Base-by-base conservation (phyloP, 805 yeast species). In the Saturnispora bothae region DNA sequence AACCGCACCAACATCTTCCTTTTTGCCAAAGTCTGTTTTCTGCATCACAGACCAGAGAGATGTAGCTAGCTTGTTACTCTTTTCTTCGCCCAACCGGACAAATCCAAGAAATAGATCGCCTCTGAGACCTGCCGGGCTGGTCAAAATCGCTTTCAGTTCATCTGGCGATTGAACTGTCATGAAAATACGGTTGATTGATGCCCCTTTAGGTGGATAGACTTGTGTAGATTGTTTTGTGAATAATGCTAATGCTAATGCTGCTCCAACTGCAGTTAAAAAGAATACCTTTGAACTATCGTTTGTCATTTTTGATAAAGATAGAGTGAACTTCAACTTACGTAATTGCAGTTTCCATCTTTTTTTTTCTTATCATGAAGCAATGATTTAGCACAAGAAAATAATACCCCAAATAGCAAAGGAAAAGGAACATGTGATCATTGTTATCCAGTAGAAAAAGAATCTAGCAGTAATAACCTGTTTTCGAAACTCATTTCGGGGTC, bases 1-100 rank as follows among this genome's bases (percentile, higher is more conserved):
- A 12, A 44, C 48, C 1, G 44, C 42, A 21, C 42, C 22, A 17
- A 44, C 43, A 10, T 42, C 48, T 2, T 70, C 85, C 25, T 22
- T 22, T 10, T 22, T 7, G 51, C 83, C 92, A 25, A 77, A 65
- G 49, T 82, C 83, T 14, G 83, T 69, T 51, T 80, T 86, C 7
- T 79, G 92, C 8, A 76, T 66, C 4, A 74, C 63, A 33, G 68
- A 54, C 47, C 74, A 77, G 42, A 84, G 60, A 2, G 76, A 68
- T 16, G 73, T 72, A 1, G 89, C 79, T 28, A 80, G 65, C 42
- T 67, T 66, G 51, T 79, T 75, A 43, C 80, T 74, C 18, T 68
- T 62, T 3, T 69, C 62, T 47, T 80, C 84, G 8, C 84, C 84
- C 40, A 74, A 52, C 31, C 71, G 63, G 1, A 86, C 81, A 59